A percentile compares a stretch with the other conserved stretches of the same genome.
Conservation (phyloP, 176 grass and related monocot genomes). For the Lolium multiflorum region DNA sequence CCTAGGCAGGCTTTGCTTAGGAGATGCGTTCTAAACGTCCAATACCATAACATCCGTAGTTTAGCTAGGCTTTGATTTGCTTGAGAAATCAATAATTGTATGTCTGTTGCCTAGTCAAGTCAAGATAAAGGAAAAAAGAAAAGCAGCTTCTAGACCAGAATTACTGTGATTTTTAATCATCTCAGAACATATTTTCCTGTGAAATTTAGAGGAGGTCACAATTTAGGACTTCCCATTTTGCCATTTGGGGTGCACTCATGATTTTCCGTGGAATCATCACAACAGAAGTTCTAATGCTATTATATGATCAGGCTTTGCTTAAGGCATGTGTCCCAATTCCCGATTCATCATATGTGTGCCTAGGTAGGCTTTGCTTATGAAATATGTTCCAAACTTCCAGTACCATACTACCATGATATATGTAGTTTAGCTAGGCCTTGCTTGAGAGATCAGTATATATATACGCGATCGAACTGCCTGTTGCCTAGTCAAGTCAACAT, state of each 20-base stretch:
- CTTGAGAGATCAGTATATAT: not conserved
- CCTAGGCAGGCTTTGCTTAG: not conserved
- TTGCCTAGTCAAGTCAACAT: slow-evolving; percentile 37
- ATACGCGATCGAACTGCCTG: not conserved
- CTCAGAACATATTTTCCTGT: not conserved
- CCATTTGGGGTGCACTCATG: not conserved
- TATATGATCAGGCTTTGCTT: not conserved
- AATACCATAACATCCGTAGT: not conserved
- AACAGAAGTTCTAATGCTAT: not conserved
- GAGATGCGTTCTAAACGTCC: not conserved
- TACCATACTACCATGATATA: not conserved
- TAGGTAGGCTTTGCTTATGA: not conserved
- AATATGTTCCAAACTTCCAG: not conserved
- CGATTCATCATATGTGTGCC: not conserved
- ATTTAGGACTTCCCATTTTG: not conserved
- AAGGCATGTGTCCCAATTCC: not conserved
- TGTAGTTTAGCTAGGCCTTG: slow-evolving; percentile 14
- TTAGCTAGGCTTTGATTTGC: slow-evolving; percentile 23
- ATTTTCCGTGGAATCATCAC: not conserved
- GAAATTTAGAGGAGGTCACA: not conserved
- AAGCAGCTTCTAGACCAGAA: too few relatives aligned
- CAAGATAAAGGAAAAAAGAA: too few relatives aligned
- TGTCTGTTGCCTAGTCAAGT: too few relatives aligned
- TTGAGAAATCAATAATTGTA: not conserved
- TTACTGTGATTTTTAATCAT: not conserved